Evolutionary conservation across 2,329 filamentous ascomycete genomes (phyloP), one percentile per base, ranked within the genome.

Genomic region (Aspergillus clavatus): DNA sequence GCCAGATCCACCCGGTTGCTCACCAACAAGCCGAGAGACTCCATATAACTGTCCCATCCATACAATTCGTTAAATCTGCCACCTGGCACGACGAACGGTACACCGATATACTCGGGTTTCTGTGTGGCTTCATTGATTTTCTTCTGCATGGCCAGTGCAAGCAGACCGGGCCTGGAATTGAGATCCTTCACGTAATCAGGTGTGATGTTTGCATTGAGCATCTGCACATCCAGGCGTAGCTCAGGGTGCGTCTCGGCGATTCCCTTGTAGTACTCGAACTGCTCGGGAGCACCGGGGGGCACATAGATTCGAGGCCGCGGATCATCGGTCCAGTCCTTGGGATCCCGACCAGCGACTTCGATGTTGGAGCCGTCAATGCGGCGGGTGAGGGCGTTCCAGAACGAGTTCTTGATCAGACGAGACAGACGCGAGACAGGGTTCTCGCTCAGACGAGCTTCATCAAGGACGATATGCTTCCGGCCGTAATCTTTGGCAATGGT

Each of bases 31-130:
- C 93, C 93, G 3, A 97, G 76, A 4, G 91, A 93, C 66, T 91
- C 88, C 89, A 98, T 97, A 74, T 97, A 98, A 66, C 89, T 96
- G 70, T 98, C 93, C 93, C 93, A 98, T 38, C 91, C 91, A 65
- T 98, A 98, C 18, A 98, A 72, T 68, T 98, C 93, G 69, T 98
- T 98, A 82, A 98, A 98, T 23, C 93, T 82, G 19, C 93, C 93
- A 48, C 93, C 93, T 0, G 93, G 93, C 3, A 98, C 93, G n/a
- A 97, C 89, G 58, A 97, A 98, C 0, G 93, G 91, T 47, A 94
- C 76, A 3, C 93, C 93, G 27, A 78, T 77, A 31, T 94, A 73
- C 3, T 85, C 85, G 50, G 80, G 81, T 63, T 86, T 77, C 29
- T 84, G 84, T 3, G 86, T 86, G 19, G 72, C 72, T 4, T 80